Percentiles rank a stretch among this genome's conserved stretches.
Conservation (phyloP, 441 rosid genomes). For the Mallotus japonicus region DNA sequence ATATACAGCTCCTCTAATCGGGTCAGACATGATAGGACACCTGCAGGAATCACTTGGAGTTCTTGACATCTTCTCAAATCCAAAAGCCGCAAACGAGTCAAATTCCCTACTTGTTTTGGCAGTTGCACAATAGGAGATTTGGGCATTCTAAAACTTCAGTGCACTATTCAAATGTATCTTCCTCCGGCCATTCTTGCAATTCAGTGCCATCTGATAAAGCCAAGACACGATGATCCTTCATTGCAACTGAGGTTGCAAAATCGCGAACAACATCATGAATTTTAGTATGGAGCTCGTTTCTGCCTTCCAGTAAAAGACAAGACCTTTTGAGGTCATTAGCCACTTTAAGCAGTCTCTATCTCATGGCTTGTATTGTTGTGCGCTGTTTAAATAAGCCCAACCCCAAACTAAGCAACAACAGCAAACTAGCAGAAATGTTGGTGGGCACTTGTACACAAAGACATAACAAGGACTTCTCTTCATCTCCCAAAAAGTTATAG, state of each 20-base stretch:
- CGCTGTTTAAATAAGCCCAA: neutral
- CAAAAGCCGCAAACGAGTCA: no score
- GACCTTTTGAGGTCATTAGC: conserved; percentile 10
- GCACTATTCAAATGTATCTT: neutral
- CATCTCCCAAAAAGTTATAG: conserved; percentile 11
- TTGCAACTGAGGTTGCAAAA: conserved; percentile 16
- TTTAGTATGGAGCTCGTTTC: fast-evolving
- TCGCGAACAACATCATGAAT: conserved; percentile 21
- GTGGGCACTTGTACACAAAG: fast-evolving
- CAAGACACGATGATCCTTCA: conserved; percentile 4
- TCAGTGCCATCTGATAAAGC: neutral
- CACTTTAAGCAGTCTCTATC: neutral
- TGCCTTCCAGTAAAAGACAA: conserved; percentile 9
- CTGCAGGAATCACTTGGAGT: no score
- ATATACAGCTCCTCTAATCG: no score
- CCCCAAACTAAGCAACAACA: conserved; percentile 8
- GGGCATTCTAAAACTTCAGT: conserved; percentile 13
- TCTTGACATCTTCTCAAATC: no score
- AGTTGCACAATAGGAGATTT: neutral
- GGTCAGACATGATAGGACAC: no score
- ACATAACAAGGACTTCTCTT: conserved; percentile 1
- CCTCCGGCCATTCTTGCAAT: conserved; percentile 19
- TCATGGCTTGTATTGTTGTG: neutral
- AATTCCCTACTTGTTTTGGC: no score
- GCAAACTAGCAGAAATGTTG: neutral